Base-by-base conservation (phyloP, 257 asterid species). In the Sherardia arvensis region DNA sequence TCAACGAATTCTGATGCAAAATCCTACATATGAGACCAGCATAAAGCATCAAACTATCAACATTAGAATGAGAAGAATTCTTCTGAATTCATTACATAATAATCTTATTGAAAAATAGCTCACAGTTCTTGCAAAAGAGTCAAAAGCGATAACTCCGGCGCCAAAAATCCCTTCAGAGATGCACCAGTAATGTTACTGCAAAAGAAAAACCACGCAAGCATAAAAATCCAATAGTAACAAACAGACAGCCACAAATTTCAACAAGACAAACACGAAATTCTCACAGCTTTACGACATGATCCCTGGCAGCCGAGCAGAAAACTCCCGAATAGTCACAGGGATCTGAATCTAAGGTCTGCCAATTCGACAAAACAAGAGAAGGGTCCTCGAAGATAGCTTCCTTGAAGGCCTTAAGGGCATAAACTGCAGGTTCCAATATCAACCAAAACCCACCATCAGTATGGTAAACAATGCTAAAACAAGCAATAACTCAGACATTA, bases 371-470 rank as follows among this genome's bases (percentile, higher is more conserved):
- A 65, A 80, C 79, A 72, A 80, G 73, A 53, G 66, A 74, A 32
- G 99, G 99, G 88, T 93, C 99, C 69, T 90, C 96, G 72, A 76
- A 73, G 72, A 90, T 84, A 60, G 91, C 92, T 73, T 89, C 95
- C 84, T 86, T 93, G 84, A 93, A 90, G 36, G 83, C 71, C 68
- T 64, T 76, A 34, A 93, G 93, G 65, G 90, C 95, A 74, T 70
- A 75, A 79, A 90, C 99, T 93, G 87, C 20, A 28, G 47, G 47
- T 38, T 38, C 5, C 47, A 38, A 47, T 43, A 67, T 26, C 15
- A 18, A 23, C 33, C 25, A 38, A 49, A 22, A 49, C 53, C 20
- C 40, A 3, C 7, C 25, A 55, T 9, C 26, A 66, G 26, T 22
- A 23, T 11, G 64, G 45, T 15, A 64, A 53, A 49, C 63, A 28